A percentile compares a stretch with the other conserved stretches of the same genome.
Conservation (phyloP, 2,329 filamentous ascomycete species). For the Uncinocarpus reesii region DNA sequence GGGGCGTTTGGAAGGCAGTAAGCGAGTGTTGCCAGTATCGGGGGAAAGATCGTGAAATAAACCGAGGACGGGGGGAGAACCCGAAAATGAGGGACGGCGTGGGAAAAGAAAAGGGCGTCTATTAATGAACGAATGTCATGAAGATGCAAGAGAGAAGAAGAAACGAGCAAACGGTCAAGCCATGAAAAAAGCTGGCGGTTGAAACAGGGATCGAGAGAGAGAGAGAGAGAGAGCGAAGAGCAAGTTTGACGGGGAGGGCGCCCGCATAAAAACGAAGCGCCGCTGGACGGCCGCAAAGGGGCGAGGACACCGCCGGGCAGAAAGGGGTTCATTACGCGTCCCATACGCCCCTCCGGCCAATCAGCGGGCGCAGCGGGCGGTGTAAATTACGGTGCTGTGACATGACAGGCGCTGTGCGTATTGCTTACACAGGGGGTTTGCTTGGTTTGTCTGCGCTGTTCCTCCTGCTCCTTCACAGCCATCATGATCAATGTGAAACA, state of each 20-base stretch:
- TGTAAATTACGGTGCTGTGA: slow-evolving; percentile 6
- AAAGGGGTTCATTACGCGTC: slow-evolving; percentile 9
- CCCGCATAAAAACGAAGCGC: too few species aligned
- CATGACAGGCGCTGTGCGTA: too few species aligned
- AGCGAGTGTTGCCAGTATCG: slow-evolving; percentile 10
- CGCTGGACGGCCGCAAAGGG: background rate
- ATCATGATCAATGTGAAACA: too few species aligned
- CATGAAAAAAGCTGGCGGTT: slow-evolving; percentile 1
- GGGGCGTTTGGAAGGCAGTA: background rate
- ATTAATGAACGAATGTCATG: slow-evolving; percentile 14
- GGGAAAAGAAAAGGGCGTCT: slow-evolving; percentile 8
- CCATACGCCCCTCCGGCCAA: slow-evolving; percentile 2
- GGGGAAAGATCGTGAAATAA: slow-evolving; percentile 15
- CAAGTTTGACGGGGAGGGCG: background rate
- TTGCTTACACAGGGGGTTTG: too few species aligned
- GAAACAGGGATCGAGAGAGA: slow-evolving; percentile 6
- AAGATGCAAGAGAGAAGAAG: slow-evolving; percentile 6
- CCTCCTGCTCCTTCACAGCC: too few species aligned
- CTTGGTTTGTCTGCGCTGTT: too few species aligned
- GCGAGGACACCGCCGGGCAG: background rate
- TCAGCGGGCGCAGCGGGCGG: background rate
- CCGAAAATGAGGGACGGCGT: slow-evolving; percentile 14
- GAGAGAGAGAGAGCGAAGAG: background rate
- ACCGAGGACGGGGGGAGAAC: slow-evolving; percentile 12
- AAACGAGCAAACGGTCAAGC: slow-evolving; percentile 2